These are phyloP conservation scores for Microbotryum silenes-acaulis DNA, from an alignment of 1,284 basidiomycete species.

Conservation along the genomic window DNA sequence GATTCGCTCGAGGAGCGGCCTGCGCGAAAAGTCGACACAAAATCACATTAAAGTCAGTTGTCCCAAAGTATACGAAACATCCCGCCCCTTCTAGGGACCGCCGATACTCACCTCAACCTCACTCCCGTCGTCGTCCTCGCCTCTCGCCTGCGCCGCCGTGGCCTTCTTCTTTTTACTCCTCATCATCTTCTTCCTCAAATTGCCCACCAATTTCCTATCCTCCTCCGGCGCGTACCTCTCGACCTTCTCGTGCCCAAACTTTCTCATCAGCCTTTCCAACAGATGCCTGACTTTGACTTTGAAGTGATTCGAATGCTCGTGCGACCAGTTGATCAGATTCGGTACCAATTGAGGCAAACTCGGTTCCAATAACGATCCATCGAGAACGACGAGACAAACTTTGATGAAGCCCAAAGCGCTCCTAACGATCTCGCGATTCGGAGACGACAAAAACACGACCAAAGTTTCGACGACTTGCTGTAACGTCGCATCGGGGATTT, in stretches of 20 bases:
- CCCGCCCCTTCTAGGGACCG: not conserved
- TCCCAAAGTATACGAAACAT: too few relatives aligned
- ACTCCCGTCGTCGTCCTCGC: constrained; percentile 46
- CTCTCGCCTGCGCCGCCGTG: constrained; percentile 43
- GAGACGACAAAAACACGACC: constrained; percentile 79
- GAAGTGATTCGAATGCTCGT: constrained; percentile 99
- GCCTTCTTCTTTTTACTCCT: constrained; percentile 72
- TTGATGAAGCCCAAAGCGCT: constrained; percentile 92
- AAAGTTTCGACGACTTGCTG: constrained; percentile 80
- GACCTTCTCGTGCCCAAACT: constrained; percentile 82
- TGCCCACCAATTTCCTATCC: constrained; percentile 68
- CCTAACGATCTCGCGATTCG: constrained; percentile 97
- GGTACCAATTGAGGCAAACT: constrained; percentile 74
- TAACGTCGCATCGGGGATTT: constrained; percentile 66
- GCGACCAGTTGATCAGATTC: constrained; percentile 80
- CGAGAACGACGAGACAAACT: constrained; percentile 78
- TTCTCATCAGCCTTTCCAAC: constrained; percentile 87
- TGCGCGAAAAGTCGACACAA: constrained; percentile 35
- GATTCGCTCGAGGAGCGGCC: constrained; percentile 41
- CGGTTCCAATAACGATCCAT: constrained; percentile 60
- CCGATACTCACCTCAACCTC: constrained; percentile 51
- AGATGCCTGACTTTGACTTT: constrained; percentile 94
- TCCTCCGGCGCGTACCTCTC: constrained; percentile 55
- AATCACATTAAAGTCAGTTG: constrained; percentile 6
- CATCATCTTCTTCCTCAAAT: constrained; percentile 87